These are phyloP conservation scores for Solanum ahanhuiri DNA, from an alignment of 257 asterid genomes.

Conservation along the genomic window DNA sequence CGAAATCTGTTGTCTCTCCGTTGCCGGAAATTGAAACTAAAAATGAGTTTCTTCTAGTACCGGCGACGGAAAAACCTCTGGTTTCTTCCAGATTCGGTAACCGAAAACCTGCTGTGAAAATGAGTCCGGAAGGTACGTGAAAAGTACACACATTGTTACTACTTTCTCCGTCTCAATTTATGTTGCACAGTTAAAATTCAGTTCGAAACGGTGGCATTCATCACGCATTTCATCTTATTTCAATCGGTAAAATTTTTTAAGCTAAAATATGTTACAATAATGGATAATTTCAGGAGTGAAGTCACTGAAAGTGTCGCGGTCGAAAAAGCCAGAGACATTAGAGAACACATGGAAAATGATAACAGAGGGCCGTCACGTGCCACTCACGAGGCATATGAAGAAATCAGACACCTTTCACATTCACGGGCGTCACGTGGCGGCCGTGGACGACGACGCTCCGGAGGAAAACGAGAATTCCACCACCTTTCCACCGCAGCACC, in stretches of 20 bases:
- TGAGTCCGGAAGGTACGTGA: conserved; percentile 39
- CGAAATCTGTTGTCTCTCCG: background rate
- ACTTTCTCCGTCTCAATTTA: background rate
- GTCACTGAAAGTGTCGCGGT: conserved; percentile 27
- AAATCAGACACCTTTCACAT: conserved; percentile 42
- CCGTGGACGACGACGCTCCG: background rate
- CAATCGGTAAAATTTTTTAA: background rate
- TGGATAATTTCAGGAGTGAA: conserved; percentile 20
- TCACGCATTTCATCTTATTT: background rate
- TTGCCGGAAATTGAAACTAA: conserved; percentile 9
- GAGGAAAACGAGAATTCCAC: background rate
- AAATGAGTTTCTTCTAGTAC: conserved; percentile 7
- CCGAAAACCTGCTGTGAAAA: conserved; percentile 23
- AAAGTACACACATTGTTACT: background rate
- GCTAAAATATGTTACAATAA: background rate
- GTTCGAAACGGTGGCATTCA: background rate
- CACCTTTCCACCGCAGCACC: background rate
- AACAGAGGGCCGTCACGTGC: conserved; percentile 53
- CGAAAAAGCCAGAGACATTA: conserved; percentile 41
- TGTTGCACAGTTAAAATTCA: background rate
- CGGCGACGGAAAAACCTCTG: conserved; percentile 38
- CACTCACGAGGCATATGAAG: conserved; percentile 38
- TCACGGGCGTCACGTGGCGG: background rate
- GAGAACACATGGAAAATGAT: conserved; percentile 81
- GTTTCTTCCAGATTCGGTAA: conserved; percentile 32